Evolutionary conservation across 75 land plant species (phyloP).

Genomic region (Cupressus sempervirens): DNA sequence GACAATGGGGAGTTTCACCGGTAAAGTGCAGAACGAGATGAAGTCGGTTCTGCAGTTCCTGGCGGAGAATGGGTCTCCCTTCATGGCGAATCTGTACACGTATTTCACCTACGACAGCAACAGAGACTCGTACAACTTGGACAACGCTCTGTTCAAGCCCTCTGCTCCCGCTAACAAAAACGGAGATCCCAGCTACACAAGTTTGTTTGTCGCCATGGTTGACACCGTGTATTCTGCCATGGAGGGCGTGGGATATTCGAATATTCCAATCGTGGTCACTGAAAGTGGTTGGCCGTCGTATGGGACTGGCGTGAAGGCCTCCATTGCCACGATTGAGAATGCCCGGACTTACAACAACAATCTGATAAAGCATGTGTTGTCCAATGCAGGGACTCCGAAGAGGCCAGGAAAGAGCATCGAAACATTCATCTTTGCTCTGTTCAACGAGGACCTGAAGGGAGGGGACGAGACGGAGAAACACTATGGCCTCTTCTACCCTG

Average conservation of each 20-base stretch:
- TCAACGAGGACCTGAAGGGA: conserved; percentile 57
- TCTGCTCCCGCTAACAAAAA: conserved; percentile 16
- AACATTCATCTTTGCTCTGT: conserved; percentile 59
- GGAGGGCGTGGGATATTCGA: conserved; percentile 18
- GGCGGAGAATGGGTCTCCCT: background rate
- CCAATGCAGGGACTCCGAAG: conserved; percentile 44
- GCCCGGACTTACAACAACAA: conserved; percentile 40
- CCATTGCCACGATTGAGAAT: conserved; percentile 42
- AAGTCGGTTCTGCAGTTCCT: conserved; percentile 38
- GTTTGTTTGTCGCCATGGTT: conserved; percentile 67
- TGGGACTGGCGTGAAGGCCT: conserved; percentile 49
- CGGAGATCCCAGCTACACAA: conserved; percentile 28
- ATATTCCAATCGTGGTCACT: conserved; percentile 39
- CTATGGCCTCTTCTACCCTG: no score
- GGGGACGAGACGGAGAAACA: no score
- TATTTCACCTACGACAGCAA: conserved; percentile 5
- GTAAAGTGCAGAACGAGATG: conserved; percentile 10
- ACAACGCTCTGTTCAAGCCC: conserved; percentile 30
- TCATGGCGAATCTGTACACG: conserved; percentile 6
- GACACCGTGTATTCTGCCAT: conserved; percentile 59
- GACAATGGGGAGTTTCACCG: no score
- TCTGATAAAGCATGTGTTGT: conserved; percentile 23
- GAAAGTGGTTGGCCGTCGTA: conserved; percentile 89
- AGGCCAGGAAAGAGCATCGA: conserved; percentile 29
- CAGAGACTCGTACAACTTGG: conserved; percentile 19